Evolutionary conservation across 2,329 filamentous ascomycete species (phyloP).

Genomic region (Mollisiaceae sp.): DNA sequence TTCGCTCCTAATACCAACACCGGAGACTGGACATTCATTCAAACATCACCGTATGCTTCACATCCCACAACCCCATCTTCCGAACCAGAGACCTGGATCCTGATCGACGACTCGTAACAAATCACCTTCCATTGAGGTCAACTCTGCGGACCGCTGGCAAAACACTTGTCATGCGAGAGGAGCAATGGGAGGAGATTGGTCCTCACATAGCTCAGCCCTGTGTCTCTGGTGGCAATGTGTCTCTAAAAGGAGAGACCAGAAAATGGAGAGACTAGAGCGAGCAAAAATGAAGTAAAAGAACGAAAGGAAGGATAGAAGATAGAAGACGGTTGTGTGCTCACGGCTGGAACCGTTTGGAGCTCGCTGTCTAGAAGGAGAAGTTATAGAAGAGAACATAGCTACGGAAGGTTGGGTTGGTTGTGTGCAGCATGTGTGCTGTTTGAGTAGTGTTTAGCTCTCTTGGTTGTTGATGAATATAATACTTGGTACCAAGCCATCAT

Average conservation of each 20-base stretch:
- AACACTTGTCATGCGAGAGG: slow-evolving; percentile 31
- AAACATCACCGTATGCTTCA: slow-evolving; percentile 18
- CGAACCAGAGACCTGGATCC: slow-evolving; percentile 39
- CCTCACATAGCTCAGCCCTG: slow-evolving; percentile 32
- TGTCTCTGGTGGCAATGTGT: slow-evolving; percentile 28
- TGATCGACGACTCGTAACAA: slow-evolving; percentile 42
- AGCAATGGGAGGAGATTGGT: slow-evolving; percentile 35
- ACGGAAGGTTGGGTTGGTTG: slow-evolving; percentile 13
- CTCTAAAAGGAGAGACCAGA: slow-evolving; percentile 31
- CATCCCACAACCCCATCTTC: slow-evolving; percentile 26
- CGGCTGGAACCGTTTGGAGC: slow-evolving; percentile 15
- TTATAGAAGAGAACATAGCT: slow-evolving; percentile 9
- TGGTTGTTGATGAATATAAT: slow-evolving; percentile 18
- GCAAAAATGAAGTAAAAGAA: slow-evolving; percentile 13
- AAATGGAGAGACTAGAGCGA: slow-evolving; percentile 21
- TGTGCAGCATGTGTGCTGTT: slow-evolving; percentile 4
- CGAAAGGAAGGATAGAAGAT: slow-evolving; percentile 18
- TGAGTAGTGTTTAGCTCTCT: slow-evolving; percentile 7
- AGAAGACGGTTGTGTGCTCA: slow-evolving; percentile 16
- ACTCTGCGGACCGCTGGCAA: slow-evolving; percentile 34
- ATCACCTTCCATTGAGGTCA: slow-evolving; percentile 33
- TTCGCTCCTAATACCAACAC: slow-evolving; percentile 13
- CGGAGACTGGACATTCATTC: slow-evolving; percentile 37
- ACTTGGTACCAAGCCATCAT: slow-evolving; percentile 6
- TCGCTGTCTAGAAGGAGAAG: slow-evolving; percentile 13